Percentiles rank a stretch among this genome's conserved stretches.
Conservation (phyloP, 1,139 yeast genomes). For the Pichia sp. region DNA sequence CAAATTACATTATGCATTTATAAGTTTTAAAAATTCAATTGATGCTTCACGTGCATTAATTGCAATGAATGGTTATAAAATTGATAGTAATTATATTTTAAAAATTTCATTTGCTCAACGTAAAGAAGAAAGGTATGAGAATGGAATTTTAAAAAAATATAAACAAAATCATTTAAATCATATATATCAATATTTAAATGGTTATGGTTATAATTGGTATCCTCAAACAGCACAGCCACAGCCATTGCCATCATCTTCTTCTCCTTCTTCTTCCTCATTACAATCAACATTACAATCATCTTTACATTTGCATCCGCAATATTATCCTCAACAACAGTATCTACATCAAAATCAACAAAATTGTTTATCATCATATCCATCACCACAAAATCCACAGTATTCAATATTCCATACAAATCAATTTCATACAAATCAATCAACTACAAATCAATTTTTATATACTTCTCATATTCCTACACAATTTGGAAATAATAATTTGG, state of each 20-base stretch:
- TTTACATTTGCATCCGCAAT: not conserved
- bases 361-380: no score
- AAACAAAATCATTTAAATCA: constrained; percentile 28
- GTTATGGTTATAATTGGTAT: not conserved
- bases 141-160: constrained; percentile 28
- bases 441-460: no score
- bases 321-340: not conserved
- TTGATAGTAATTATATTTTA: constrained; percentile 27
- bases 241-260: not conserved
- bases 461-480: no score
- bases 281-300: no score
- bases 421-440: no score
- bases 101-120: constrained; percentile 36
- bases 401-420: no score
- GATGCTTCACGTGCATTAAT: constrained; percentile 44
- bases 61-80: constrained; percentile 34
- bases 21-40: constrained; percentile 39
- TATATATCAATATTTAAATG: constrained; percentile 22
- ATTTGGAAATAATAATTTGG: no score
- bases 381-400: no score
- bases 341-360: not conserved
- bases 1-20: constrained; percentile 33
- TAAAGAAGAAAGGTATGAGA: constrained; percentile 28
- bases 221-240: not conserved
- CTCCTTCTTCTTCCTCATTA: not conserved